Evolutionary conservation across 768 basidiomycete genomes (phyloP).

Genomic region (Candolleomyces eurysporus): DNA sequence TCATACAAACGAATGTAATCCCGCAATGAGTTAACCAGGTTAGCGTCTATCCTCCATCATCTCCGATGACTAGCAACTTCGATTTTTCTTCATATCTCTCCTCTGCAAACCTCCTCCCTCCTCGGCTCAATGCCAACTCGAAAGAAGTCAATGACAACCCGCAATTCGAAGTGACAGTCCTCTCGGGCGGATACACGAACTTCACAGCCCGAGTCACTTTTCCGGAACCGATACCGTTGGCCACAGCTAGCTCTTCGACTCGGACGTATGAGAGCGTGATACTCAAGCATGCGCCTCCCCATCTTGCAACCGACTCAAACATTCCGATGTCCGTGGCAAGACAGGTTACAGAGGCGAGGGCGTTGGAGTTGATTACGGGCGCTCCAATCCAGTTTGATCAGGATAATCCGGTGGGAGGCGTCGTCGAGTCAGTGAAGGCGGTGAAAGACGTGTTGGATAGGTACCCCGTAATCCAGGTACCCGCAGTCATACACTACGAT

Average conservation of each 20-base stretch:
- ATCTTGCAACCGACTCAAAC: conserved; percentile 16
- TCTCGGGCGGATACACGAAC: conserved; percentile 22
- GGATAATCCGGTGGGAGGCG: too few relatives aligned
- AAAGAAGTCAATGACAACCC: not conserved
- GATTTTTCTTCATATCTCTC: not conserved
- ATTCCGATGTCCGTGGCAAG: conserved; percentile 17
- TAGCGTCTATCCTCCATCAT: not conserved
- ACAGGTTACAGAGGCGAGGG: conserved; percentile 21
- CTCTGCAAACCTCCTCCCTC: not conserved
- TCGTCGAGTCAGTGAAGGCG: not conserved
- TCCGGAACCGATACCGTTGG: conserved; percentile 8
- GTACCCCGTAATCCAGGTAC: conserved; percentile 10
- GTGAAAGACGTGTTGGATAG: conserved; percentile 6
- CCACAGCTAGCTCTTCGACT: not conserved
- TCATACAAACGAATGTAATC: not conserved
- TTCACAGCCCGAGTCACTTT: conserved; percentile 19
- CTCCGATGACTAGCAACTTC: not conserved
- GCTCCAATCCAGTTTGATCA: not conserved
- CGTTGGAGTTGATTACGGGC: conserved; percentile 15
- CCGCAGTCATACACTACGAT: conserved; percentile 19
- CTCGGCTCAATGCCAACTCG: too few relatives aligned
- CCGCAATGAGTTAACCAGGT: too few relatives aligned
- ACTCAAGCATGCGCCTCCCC: conserved; percentile 24
- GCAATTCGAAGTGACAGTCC: not conserved
- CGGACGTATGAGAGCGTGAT: conserved; percentile 3